A percentile compares a stretch with the other conserved stretches of the same genome.
Conservation (phyloP, 1,139 yeast genomes). For the Yamadazyma kanchanaburiensis region DNA sequence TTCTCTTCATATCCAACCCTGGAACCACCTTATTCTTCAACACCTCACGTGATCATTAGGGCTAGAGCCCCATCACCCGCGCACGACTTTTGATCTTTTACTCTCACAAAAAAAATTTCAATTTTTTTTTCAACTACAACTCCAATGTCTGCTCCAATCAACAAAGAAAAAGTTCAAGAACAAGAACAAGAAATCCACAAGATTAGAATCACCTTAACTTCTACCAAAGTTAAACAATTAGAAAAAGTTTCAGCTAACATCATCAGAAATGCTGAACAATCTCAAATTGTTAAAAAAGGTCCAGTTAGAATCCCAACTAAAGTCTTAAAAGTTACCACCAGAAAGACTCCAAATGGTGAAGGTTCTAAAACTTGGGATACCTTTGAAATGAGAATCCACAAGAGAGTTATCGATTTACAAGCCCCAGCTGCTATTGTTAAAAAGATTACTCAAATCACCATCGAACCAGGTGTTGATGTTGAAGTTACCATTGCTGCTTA, state of each 20-base stretch:
- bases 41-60: slow-evolving; percentile 3
- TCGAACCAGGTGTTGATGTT: slow-evolving; percentile 55
- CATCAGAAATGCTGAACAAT: slow-evolving; percentile 80
- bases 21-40: background rate
- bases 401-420: slow-evolving; percentile 98
- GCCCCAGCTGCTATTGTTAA: slow-evolving; percentile 94
- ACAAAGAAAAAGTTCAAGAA: slow-evolving; percentile 79
- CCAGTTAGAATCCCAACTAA: slow-evolving; percentile 99
- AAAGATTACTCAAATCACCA: slow-evolving; percentile 92
- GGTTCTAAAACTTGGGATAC: slow-evolving; percentile 99
- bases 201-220: slow-evolving; percentile 98
- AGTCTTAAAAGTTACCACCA: slow-evolving; percentile 97
- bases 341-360: slow-evolving; percentile 99
- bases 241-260: slow-evolving; percentile 91
- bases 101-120: too few species aligned
- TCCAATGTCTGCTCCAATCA: slow-evolving; percentile 68
- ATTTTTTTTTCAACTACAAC: slow-evolving; percentile 5
- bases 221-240: slow-evolving; percentile 98
- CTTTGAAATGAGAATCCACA: slow-evolving; percentile 99
- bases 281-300: slow-evolving; percentile 88
- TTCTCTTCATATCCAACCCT: too few species aligned
- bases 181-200: slow-evolving; percentile 87
- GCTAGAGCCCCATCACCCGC: slow-evolving; percentile 6
- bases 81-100: slow-evolving; percentile 9
- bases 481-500: slow-evolving; percentile 42